Conservation (phyloP, 768 basidiomycete species). For the Russula dissimulans region DNA sequence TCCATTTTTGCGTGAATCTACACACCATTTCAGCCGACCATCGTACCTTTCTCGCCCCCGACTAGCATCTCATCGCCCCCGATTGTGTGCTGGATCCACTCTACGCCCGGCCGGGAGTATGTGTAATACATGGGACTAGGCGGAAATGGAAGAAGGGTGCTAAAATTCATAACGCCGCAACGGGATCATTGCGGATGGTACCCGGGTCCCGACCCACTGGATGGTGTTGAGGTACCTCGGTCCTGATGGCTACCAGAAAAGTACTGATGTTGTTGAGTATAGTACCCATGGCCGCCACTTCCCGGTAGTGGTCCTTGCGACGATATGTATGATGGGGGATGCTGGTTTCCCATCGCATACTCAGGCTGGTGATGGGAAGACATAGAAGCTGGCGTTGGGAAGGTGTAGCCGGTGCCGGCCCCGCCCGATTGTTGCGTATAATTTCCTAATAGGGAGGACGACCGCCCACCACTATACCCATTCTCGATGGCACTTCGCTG, state of each 20-base stretch:
- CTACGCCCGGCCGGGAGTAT: slow-evolving; percentile 14
- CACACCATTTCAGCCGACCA: slow-evolving; percentile 7
- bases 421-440: slow-evolving; percentile 11
- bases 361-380: slow-evolving; percentile 10
- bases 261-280: slow-evolving; percentile 15
- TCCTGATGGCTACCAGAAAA: slow-evolving; percentile 12
- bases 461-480: slow-evolving; percentile 8
- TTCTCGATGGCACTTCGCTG: slow-evolving; percentile 17
- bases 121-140: slow-evolving; percentile 12
- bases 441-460: slow-evolving; percentile 8
- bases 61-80: slow-evolving; percentile 15
- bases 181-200: slow-evolving; percentile 27
- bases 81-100: slow-evolving; percentile 13
- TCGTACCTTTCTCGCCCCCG: slow-evolving; percentile 10
- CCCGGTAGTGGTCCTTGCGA: slow-evolving; percentile 10
- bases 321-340: slow-evolving; percentile 5
- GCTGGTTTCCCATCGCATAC: slow-evolving; percentile 11
- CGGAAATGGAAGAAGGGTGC: slow-evolving; percentile 14
- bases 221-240: slow-evolving; percentile 23
- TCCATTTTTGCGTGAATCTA: slow-evolving; percentile 13
- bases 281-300: slow-evolving; percentile 13
- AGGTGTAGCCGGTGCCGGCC: slow-evolving; percentile 13
- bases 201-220: slow-evolving; percentile 27
- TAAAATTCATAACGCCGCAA: slow-evolving; percentile 11
- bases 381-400: slow-evolving; percentile 16